Evolutionary conservation across 164 flowering plant species (phyloP).

Genomic region (Litsea cubeba): DNA sequence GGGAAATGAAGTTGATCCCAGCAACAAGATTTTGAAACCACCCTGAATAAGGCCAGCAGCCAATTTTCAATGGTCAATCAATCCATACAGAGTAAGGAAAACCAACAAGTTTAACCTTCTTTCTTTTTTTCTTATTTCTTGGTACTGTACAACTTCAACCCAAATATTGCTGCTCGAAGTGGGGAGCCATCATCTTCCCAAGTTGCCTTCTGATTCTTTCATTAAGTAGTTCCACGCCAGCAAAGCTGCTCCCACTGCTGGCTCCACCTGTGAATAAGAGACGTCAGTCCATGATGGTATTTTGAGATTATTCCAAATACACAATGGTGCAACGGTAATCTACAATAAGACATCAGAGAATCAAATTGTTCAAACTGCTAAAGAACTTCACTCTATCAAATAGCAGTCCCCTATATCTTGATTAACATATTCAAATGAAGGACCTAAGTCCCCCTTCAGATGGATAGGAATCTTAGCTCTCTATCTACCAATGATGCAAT

Average conservation of each 20-base stretch:
- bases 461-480: no score
- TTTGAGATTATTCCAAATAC: no score
- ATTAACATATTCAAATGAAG: no score
- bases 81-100: background rate
- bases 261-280: slow-evolving; percentile 62
- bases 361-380: no score
- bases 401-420: no score
- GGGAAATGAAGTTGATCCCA: background rate
- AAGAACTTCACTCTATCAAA: no score
- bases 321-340: no score
- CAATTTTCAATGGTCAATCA: background rate
- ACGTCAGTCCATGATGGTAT: background rate
- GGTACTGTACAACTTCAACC: slow-evolving; percentile 21
- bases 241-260: slow-evolving; percentile 94
- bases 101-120: no score
- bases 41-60: background rate
- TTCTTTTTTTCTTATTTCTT: background rate
- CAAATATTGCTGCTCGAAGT: background rate
- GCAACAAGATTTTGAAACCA: background rate
- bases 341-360: no score
- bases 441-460: no score
- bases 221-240: slow-evolving; percentile 64
- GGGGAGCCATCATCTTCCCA: slow-evolving; percentile 20
- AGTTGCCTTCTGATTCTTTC: slow-evolving; percentile 35
- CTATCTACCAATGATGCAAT: no score